Evolutionary conservation across 228 moss, liverwort and hornwort species (phyloP), one percentile per base, ranked within the genome.

Genomic region (Sphagnum fallax): DNA sequence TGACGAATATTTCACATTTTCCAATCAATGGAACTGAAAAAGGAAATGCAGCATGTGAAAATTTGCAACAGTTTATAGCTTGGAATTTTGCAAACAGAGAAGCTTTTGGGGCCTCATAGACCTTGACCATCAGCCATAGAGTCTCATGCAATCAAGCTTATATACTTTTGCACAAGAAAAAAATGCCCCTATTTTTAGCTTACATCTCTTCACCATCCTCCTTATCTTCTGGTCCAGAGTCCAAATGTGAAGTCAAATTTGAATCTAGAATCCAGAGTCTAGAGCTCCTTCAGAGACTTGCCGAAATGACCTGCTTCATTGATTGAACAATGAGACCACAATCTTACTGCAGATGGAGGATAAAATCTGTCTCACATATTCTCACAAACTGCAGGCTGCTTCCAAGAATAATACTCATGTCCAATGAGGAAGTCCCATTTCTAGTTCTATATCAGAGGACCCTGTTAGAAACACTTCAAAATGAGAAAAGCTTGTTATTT

Each of bases 341-440:
- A 50, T 2, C 9, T 49, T 65, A 50, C 52, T 51, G 15, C n/a
- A 16, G n/a, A 16, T 63, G n/a, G n/a, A 63, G 15, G 8, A 11
- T 5, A 7, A 63, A 12, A 63, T 63, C 58, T 55, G 55, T 55
- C 55, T 55, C 55, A 62, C 14, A 58, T 1, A 62, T 7, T 9
- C 32, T 65, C 48, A 9, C 10, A 8, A 47, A 65, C n/a, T 63
- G 52, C 70, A 83, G 79, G 59, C 67, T 80, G 70, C 65, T 83
- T 11, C 80, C 77, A 58, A 69, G 74, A 66, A 77, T 58, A 32
- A 77, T 75, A 52, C 50, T 83, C 55, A 72, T 74, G 64, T 77
- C 70, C 4, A 77, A 80, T 58, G 70, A 80, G 48, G 77, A 80
- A 65, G 71, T 80, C 50, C 77, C 77, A 32, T 80, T 80, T 52